These are phyloP conservation scores for Dendryphion nanum DNA, from an alignment of 2,329 filamentous ascomycete genomes.

Conservation along the genomic window DNA sequence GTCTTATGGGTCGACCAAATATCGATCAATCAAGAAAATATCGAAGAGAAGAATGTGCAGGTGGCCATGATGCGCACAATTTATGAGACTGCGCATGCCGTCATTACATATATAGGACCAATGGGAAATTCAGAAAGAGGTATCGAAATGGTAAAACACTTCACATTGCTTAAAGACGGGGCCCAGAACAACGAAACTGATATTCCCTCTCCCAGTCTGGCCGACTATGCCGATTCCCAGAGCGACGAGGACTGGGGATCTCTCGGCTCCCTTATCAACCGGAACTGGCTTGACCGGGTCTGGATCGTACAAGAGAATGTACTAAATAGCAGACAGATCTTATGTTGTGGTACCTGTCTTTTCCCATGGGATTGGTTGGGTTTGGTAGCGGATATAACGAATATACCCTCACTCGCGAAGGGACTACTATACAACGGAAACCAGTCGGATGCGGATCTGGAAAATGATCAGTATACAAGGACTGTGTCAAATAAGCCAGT, in stretches of 20 bases:
- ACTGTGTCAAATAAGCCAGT: too few relatives aligned
- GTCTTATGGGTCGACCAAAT: neutral
- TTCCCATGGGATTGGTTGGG: neutral
- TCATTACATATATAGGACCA: neutral
- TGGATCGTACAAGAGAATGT: neutral
- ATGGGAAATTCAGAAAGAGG: neutral
- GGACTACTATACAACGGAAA: neutral
- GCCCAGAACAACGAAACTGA: too few relatives aligned
- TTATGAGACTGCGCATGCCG: neutral
- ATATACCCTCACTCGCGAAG: neutral
- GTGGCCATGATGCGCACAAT: neutral
- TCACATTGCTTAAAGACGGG: neutral
- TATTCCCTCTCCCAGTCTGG: neutral
- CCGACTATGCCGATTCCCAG: neutral
- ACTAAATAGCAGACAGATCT: neutral
- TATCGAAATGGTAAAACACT: neutral
- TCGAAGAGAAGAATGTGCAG: neutral
- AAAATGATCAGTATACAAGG: neutral
- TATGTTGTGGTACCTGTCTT: neutral
- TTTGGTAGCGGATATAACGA: neutral
- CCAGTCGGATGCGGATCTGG: neutral
- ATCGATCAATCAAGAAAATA: neutral
- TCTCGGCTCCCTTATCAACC: neutral
- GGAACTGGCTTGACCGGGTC: neutral
- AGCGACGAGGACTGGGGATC: neutral